Base-by-base conservation (phyloP, 75 land plant species). In the Sequoiadendron giganteum region DNA sequence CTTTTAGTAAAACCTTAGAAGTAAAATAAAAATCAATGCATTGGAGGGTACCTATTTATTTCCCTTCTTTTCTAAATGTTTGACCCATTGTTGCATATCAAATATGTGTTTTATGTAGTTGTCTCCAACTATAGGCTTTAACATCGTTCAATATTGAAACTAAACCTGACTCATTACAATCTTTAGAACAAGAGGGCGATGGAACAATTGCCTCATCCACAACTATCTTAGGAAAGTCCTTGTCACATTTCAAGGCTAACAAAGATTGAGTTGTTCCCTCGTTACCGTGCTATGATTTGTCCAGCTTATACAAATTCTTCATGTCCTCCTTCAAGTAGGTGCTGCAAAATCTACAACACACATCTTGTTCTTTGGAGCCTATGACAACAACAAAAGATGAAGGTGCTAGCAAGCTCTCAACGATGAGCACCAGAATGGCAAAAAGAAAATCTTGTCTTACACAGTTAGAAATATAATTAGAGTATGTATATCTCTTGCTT, bases 41-140 rank as follows among this genome's bases (percentile, higher is more conserved):
- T 40, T 40, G 42, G 42, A 40, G 42, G 42, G 42, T 40, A 40
- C 42, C 42, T 40, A 40, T 40, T 40, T 2, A 40, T 40, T 40
- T 40, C 42, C 86, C 99, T 93, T 84, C 93, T 42, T 48, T 87
- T 89, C 92, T 90, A 94, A 96, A 98, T 93, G 86, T 98, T 98
- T 40, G 99, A 98, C 48, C 98, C 99, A 93, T 92, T 96, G 77
- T 88, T 32, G 93, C 97, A 92, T 98, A 98, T 97, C 98, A 98
- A 32, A 98, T 86, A 61, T 95, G 88, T 80, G 86, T 73, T 28
- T 91, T 91, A 30, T 91, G 87, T 14, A 92, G 85, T 30, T 87
- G 83, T 81, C 96, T 93, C 96, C 96, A 95, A 5, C 89, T 28
- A 73, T 11, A 3, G 47, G 90, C 83, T 84, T 32, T 52, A 25